These are phyloP conservation scores for Huntiella decipiens DNA, from an alignment of 2,329 filamentous ascomycete genomes.

Conservation along the genomic window DNA sequence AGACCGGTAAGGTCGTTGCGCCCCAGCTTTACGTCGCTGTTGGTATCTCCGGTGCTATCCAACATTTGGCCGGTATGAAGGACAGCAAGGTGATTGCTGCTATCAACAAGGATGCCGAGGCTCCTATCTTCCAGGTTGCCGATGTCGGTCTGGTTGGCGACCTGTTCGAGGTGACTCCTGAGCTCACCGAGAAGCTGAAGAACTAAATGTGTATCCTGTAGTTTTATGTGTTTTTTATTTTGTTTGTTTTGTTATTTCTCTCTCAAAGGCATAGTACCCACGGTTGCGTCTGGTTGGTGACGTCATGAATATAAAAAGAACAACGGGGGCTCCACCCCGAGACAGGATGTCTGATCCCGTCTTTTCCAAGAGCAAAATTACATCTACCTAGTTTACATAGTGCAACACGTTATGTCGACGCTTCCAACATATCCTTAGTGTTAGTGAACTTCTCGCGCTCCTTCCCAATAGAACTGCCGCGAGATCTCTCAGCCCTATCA, in stretches of 20 bases:
- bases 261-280: constrained; percentile 13
- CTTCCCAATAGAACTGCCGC: constrained; percentile 51
- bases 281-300: background rate
- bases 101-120: constrained; percentile 95
- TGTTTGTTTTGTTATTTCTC: constrained; percentile 4
- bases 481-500: constrained; percentile 53
- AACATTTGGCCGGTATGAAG: constrained; percentile 98
- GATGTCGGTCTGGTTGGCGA: constrained; percentile 92
- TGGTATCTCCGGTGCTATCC: constrained; percentile 91
- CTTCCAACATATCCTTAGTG: constrained; percentile 37
- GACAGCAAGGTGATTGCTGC: constrained; percentile 98
- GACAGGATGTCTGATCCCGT: too few relatives aligned
- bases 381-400: background rate
- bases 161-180: constrained; percentile 85
- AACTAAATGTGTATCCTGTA: constrained; percentile 15
- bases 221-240: constrained; percentile 1
- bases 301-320: constrained; percentile 9
- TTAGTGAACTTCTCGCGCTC: constrained; percentile 52
- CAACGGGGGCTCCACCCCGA: too few relatives aligned
- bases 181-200: constrained; percentile 90
- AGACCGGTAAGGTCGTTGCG: constrained; percentile 96
- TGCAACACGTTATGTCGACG: constrained; percentile 13
- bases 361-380: too few relatives aligned
- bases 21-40: constrained; percentile 89
- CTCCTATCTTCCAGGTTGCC: constrained; percentile 94